A percentile compares a stretch with the other conserved stretches of the same genome.
These are phyloP conservation scores for Exophiala bonariae DNA, from an alignment of 2,329 filamentous ascomycete species.

Conservation along the genomic window DNA sequence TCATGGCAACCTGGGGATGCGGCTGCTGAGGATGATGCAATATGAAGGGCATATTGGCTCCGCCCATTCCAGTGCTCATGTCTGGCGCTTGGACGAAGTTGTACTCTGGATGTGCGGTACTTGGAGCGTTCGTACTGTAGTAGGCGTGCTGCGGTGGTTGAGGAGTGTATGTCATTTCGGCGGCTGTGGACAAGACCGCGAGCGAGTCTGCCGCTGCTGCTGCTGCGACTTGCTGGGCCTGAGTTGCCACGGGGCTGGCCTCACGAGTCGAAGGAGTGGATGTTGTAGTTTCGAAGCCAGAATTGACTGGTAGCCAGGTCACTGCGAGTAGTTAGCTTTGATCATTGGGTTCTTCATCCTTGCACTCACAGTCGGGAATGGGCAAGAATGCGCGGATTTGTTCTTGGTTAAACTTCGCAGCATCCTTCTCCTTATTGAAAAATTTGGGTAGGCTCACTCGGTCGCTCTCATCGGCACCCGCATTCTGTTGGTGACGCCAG, in stretches of 20 bases:
- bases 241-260: slow-evolving; percentile 10
- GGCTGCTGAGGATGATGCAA: slow-evolving; percentile 12
- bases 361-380: slow-evolving; percentile 17
- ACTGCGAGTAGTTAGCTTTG: slow-evolving; percentile 12
- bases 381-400: slow-evolving; percentile 19
- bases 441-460: too few species aligned
- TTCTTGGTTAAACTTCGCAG: slow-evolving; percentile 16
- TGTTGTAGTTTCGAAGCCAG: background rate
- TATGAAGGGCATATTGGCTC: slow-evolving; percentile 10
- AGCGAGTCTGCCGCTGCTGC: slow-evolving; percentile 23
- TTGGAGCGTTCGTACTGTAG: slow-evolving; percentile 19
- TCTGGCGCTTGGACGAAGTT: slow-evolving; percentile 15
- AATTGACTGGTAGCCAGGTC: slow-evolving; percentile 12
- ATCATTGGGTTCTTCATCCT: background rate
- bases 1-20: too few species aligned
- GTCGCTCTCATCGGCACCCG: slow-evolving; percentile 15
- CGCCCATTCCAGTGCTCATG: slow-evolving; percentile 6
- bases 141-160: slow-evolving; percentile 19
- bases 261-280: background rate
- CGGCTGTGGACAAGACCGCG: slow-evolving; percentile 21
- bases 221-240: slow-evolving; percentile 21
- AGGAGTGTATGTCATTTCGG: slow-evolving; percentile 13
- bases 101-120: slow-evolving; percentile 18
- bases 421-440: too few species aligned
- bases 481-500: slow-evolving; percentile 69